Percentiles rank a stretch among this genome's conserved stretches.
phyloP scores from a whole-genome alignment of 2,329 filamentous ascomycete genomes.

The Neopestalotiopsis sp. region DNA sequence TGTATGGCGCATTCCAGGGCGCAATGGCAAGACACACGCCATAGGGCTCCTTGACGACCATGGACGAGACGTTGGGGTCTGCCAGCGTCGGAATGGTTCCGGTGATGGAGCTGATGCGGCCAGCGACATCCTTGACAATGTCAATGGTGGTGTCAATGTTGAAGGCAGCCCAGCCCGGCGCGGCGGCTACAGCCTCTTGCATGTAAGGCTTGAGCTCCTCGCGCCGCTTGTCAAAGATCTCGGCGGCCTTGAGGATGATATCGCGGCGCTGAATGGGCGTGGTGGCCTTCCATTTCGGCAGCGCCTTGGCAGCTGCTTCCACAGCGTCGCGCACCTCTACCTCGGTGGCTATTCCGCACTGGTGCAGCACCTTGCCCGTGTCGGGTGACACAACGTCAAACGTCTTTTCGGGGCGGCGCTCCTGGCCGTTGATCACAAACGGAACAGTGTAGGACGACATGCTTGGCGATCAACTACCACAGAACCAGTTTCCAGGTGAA shows the following conservation, averaged over 20 bases:
- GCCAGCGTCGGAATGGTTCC: conserved; percentile 38
- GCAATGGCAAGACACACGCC: conserved; percentile 71
- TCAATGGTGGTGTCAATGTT: conserved; percentile 40
- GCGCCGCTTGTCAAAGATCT: conserved; percentile 58
- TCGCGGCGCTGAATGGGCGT: conserved; percentile 62
- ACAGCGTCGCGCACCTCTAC: conserved; percentile 56
- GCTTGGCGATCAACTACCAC: background rate
- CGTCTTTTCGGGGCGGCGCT: conserved; percentile 51
- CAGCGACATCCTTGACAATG: conserved; percentile 44
- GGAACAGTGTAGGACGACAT: conserved; percentile 42
- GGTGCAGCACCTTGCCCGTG: conserved; percentile 57
- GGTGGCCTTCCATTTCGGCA: conserved; percentile 66
- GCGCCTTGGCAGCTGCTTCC: conserved; percentile 60
- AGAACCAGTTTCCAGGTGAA: background rate
- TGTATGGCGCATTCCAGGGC: conserved; percentile 62
- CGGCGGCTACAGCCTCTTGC: conserved; percentile 43
- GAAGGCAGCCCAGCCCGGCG: conserved; percentile 35
- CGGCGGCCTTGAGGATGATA: conserved; percentile 67
- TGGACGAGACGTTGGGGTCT: conserved; percentile 56
- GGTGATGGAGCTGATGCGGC: conserved; percentile 38
- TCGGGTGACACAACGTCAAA: conserved; percentile 64
- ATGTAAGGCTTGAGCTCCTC: conserved; percentile 62
- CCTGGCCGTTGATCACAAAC: conserved; percentile 50
- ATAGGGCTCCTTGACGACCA: conserved; percentile 71
- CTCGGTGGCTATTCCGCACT: conserved; percentile 61